phyloP scores from a whole-genome alignment of 2,329 filamentous ascomycete genomes.

The Paecilomyces sp. region DNA sequence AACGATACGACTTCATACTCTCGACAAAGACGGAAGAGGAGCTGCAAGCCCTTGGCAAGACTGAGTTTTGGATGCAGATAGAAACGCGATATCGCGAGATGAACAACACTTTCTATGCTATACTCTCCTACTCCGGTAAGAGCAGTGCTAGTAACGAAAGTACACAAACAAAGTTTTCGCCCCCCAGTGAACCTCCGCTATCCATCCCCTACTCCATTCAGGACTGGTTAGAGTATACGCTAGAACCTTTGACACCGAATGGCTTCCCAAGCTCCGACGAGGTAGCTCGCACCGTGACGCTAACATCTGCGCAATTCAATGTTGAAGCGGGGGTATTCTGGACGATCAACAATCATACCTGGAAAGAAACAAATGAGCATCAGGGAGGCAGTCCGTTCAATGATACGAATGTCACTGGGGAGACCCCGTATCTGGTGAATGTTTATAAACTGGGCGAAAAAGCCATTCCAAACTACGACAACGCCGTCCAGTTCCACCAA shows the following conservation, averaged over 20 bases:
- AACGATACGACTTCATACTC: slow-evolving; percentile 54
- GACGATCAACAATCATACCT: slow-evolving; percentile 35
- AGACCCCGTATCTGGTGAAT: slow-evolving; percentile 38
- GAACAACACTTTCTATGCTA: slow-evolving; percentile 18
- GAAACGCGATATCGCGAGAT: slow-evolving; percentile 16
- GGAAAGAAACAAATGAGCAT: background rate
- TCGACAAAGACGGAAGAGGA: slow-evolving; percentile 38
- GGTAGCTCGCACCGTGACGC: slow-evolving; percentile 3
- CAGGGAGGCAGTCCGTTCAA: slow-evolving; percentile 44
- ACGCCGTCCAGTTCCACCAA: slow-evolving; percentile 27
- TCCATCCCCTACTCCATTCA: slow-evolving; percentile 10
- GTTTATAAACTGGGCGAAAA: slow-evolving; percentile 35
- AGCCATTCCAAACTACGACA: slow-evolving; percentile 34
- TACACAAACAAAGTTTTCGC: background rate
- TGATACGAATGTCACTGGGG: slow-evolving; percentile 21
- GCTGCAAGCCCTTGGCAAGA: slow-evolving; percentile 25
- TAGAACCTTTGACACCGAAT: background rate
- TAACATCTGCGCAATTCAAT: background rate
- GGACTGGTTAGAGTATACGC: slow-evolving; percentile 4
- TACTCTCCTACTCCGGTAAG: slow-evolving; percentile 13
- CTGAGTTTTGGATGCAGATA: slow-evolving; percentile 41
- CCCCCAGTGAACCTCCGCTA: slow-evolving; percentile 4
- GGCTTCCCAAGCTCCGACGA: slow-evolving; percentile 29
- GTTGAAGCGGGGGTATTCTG: slow-evolving; percentile 9
- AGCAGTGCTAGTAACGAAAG: background rate